Conservation (phyloP, 2,329 filamentous ascomycete genomes). For the Epichloe amarillans region DNA sequence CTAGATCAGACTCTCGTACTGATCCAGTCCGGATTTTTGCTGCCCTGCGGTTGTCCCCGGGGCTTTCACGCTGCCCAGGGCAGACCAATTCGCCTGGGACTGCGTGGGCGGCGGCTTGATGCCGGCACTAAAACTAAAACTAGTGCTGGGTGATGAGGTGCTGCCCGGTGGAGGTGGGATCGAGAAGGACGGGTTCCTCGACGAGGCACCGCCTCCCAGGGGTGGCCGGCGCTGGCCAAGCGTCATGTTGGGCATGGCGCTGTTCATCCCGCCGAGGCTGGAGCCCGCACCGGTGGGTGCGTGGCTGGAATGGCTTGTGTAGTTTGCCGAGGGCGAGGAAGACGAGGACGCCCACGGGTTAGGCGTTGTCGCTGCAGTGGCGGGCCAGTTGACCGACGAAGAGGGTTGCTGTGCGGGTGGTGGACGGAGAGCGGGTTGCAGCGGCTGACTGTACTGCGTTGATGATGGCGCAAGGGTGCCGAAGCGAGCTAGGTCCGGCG, state of each 20-base stretch:
- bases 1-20: slow-evolving; percentile 54
- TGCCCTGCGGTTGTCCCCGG: slow-evolving; percentile 13
- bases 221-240: slow-evolving; percentile 25
- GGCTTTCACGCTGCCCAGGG: slow-evolving; percentile 1
- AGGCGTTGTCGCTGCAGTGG: slow-evolving; percentile 23
- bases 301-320: slow-evolving; percentile 11
- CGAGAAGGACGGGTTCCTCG: slow-evolving; percentile 37
- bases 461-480: slow-evolving; percentile 41
- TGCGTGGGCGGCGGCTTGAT: slow-evolving; percentile 31
- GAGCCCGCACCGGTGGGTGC: slow-evolving; percentile 15
- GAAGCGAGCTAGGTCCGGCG: slow-evolving; percentile 43
- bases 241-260: slow-evolving; percentile 35
- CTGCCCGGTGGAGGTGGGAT: slow-evolving; percentile 38
- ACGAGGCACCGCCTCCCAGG: slow-evolving; percentile 12
- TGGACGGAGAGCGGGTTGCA: slow-evolving; percentile 28
- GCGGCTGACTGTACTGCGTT: slow-evolving; percentile 50
- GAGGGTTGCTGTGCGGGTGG: slow-evolving; percentile 9
- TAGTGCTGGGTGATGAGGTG: slow-evolving; percentile 12
- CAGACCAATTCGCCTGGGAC: not conserved
- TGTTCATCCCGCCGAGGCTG: slow-evolving; percentile 23
- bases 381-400: slow-evolving; percentile 38
- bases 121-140: slow-evolving; percentile 31
- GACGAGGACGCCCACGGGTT: slow-evolving; percentile 35
- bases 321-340: slow-evolving; percentile 2
- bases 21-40: slow-evolving; percentile 44